Percentiles rank a stretch among this genome's conserved stretches.
Evolutionary conservation across 805 yeast genomes (phyloP).

Genomic region (Candida ascalaphidarum): DNA sequence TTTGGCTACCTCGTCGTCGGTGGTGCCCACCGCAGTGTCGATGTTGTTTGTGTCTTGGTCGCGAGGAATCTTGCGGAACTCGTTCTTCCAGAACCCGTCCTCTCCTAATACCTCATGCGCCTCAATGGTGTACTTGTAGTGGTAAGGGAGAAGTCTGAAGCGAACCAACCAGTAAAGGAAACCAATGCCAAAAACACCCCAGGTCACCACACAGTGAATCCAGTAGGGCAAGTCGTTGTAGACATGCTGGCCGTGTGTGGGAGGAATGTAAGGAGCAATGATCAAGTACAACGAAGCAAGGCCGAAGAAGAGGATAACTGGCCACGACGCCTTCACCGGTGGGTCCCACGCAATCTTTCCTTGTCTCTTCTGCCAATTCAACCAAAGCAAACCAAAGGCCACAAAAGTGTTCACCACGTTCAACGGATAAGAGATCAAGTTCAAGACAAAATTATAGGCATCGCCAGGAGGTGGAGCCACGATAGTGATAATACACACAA

Average conservation of each 20-base stretch:
- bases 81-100: slow-evolving; percentile 69
- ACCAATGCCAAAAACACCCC: slow-evolving; percentile 66
- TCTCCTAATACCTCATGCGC: slow-evolving; percentile 48
- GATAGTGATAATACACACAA: slow-evolving; percentile 64
- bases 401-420: slow-evolving; percentile 65
- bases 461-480: slow-evolving; percentile 83
- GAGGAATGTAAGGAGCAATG: slow-evolving; percentile 76
- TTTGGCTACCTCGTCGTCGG: too few species aligned
- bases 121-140: slow-evolving; percentile 43
- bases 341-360: slow-evolving; percentile 60
- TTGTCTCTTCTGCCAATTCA: slow-evolving; percentile 42
- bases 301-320: slow-evolving; percentile 57
- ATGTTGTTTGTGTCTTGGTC: too few species aligned
- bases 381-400: slow-evolving; percentile 52
- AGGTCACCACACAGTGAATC: slow-evolving; percentile 74
- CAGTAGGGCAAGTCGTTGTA: slow-evolving; percentile 68
- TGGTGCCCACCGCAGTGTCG: too few species aligned
- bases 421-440: slow-evolving; percentile 74
- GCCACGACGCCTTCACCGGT: slow-evolving; percentile 56
- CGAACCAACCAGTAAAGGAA: slow-evolving; percentile 59
- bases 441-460: slow-evolving; percentile 74
- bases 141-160: slow-evolving; percentile 49
- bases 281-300: slow-evolving; percentile 60
- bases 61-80: slow-evolving; percentile 34
- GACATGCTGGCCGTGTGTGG: slow-evolving; percentile 55